Evolutionary conservation across 2,329 filamentous ascomycete species (phyloP).

Genomic region (Verticillium albo-atrum): DNA sequence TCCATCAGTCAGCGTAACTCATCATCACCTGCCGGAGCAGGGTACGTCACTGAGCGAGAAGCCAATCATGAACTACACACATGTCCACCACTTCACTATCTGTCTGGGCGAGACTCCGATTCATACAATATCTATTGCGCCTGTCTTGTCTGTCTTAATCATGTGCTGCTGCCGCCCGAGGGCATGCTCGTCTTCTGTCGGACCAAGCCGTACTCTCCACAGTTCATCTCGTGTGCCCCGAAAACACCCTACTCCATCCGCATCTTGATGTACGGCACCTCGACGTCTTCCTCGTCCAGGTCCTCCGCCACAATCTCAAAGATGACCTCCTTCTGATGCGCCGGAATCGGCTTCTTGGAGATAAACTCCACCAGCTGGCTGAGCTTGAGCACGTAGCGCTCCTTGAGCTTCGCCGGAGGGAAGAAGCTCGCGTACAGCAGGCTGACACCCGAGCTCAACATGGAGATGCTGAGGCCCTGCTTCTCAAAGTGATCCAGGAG

Average conservation of each 20-base stretch:
- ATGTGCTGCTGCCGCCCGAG: background rate
- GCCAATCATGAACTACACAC: no score
- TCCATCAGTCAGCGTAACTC: no score
- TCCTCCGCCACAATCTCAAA: slow-evolving; percentile 96
- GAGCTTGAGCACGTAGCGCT: slow-evolving; percentile 76
- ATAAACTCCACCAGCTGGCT: slow-evolving; percentile 84
- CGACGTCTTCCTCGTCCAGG: slow-evolving; percentile 83
- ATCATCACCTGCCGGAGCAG: no score
- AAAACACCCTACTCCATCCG: slow-evolving; percentile 47
- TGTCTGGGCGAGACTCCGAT: no score
- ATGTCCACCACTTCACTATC: no score
- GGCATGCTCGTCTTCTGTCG: background rate
- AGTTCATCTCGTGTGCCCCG: background rate
- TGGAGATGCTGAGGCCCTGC: slow-evolving; percentile 76
- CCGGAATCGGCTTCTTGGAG: slow-evolving; percentile 86
- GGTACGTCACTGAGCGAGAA: no score
- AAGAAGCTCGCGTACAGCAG: slow-evolving; percentile 94
- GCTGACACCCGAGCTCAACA: slow-evolving; percentile 97
- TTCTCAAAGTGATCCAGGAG: slow-evolving; percentile 78
- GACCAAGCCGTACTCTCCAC: background rate
- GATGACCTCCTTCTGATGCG: slow-evolving; percentile 91
- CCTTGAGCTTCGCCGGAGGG: slow-evolving; percentile 71
- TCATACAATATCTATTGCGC: background rate
- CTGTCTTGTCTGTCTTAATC: background rate
- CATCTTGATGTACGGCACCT: slow-evolving; percentile 94